These are phyloP conservation scores for Fragaria iinumae DNA, from an alignment of 306 rosid species.

Conservation along the genomic window DNA sequence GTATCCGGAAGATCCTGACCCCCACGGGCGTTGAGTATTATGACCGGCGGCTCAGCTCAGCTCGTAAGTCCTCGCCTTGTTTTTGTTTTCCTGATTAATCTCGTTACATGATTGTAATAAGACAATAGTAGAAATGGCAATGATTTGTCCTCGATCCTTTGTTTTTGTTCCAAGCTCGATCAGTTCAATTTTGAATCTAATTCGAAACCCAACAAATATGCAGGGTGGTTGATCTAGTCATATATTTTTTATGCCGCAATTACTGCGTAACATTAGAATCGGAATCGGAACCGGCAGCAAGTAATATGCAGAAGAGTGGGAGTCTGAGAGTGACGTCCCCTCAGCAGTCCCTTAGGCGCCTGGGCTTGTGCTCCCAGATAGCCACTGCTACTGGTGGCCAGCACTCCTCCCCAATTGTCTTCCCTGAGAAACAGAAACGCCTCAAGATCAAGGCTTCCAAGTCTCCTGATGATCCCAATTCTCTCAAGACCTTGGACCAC, in stretches of 20 bases:
- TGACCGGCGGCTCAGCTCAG: slow-evolving; percentile 21
- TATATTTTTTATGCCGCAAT: not conserved
- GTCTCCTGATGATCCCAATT: slow-evolving; percentile 47
- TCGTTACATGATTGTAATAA: not conserved
- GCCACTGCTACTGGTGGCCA: slow-evolving; percentile 85
- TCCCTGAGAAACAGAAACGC: slow-evolving; percentile 96
- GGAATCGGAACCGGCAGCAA: slow-evolving; percentile 12
- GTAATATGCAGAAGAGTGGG: slow-evolving; percentile 65
- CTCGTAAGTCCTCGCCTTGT: slow-evolving; percentile 17
- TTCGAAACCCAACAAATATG: not conserved
- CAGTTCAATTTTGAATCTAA: not conserved
- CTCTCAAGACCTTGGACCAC: slow-evolving; percentile 67
- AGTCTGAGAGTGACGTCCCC: slow-evolving; percentile 62
- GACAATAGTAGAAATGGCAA: not conserved
- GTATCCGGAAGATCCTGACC: slow-evolving; percentile 7
- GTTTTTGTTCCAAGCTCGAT: not conserved
- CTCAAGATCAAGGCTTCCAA: slow-evolving; percentile 57
- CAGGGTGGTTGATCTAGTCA: slow-evolving; percentile 25
- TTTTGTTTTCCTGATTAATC: slow-evolving; percentile 1
- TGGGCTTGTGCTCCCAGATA: slow-evolving; percentile 91
- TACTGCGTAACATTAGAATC: slow-evolving; percentile 10
- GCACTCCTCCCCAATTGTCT: slow-evolving; percentile 85
- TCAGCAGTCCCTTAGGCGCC: slow-evolving; percentile 74
- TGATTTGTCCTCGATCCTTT: too few species aligned
- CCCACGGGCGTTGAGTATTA: not conserved